phyloP scores from a whole-genome alignment of 805 yeast genomes.

The Metschnikowia aberdeeniae region DNA sequence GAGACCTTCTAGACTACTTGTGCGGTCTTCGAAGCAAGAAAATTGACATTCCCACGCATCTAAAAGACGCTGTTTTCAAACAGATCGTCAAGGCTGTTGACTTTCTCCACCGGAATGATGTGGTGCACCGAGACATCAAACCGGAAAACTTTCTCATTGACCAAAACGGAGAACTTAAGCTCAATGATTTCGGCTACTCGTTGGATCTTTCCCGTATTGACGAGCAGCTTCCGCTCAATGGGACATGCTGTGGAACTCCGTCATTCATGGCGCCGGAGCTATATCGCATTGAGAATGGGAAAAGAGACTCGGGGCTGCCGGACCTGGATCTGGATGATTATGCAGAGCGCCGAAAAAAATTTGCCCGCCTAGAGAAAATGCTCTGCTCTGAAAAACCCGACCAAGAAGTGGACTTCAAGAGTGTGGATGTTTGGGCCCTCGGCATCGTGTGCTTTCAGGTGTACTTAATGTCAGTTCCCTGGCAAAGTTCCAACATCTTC shows the following conservation, averaged over 20 bases:
- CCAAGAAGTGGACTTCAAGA: slow-evolving; percentile 23
- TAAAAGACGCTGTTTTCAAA: slow-evolving; percentile 45
- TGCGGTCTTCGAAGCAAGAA: slow-evolving; percentile 35
- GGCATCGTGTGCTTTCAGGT: slow-evolving; percentile 48
- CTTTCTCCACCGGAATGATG: slow-evolving; percentile 38
- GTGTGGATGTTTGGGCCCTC: slow-evolving; percentile 49
- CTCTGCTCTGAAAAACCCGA: not conserved
- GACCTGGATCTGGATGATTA: slow-evolving; percentile 5
- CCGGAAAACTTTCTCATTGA: slow-evolving; percentile 53
- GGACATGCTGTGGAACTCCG: slow-evolving; percentile 44
- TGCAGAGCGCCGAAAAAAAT: slow-evolving; percentile 7
- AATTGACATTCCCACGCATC: slow-evolving; percentile 25
- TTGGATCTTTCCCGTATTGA: slow-evolving; percentile 26
- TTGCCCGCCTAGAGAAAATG: slow-evolving; percentile 2
- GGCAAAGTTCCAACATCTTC: slow-evolving; percentile 37
- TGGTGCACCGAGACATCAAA: slow-evolving; percentile 51
- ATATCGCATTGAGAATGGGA: slow-evolving; percentile 22
- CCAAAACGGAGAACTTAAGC: slow-evolving; percentile 39
- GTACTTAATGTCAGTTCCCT: slow-evolving; percentile 43
- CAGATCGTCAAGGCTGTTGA: slow-evolving; percentile 43
- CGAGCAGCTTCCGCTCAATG: slow-evolving; percentile 18
- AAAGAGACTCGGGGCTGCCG: not conserved
- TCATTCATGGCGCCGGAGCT: slow-evolving; percentile 56
- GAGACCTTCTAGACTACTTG: slow-evolving; percentile 46
- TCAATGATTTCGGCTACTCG: slow-evolving; percentile 52